Conservation (phyloP, 345 rosid genomes). For the Orychophragmus violaceus region DNA sequence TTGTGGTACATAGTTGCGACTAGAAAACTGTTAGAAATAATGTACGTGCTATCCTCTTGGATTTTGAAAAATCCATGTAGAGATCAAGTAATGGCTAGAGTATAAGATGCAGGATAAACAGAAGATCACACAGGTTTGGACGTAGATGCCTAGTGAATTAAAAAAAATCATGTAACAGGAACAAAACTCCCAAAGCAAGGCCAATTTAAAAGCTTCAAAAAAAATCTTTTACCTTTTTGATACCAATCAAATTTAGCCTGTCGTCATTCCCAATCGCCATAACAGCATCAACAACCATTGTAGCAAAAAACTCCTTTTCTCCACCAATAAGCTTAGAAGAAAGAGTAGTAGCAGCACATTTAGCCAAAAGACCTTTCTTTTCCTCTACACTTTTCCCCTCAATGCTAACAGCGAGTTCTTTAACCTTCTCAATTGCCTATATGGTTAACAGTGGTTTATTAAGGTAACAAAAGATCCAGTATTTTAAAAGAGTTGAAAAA, state of each 20-base stretch:
- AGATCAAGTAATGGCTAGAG: background rate
- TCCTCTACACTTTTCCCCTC: conserved; percentile 91
- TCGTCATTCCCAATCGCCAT: conserved; percentile 77
- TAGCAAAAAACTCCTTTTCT: conserved; percentile 89
- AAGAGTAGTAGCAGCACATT: conserved; percentile 94
- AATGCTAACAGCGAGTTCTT: conserved; percentile 76
- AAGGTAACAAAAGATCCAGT: background rate
- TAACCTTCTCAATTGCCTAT: conserved; percentile 82
- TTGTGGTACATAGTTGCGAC: background rate
- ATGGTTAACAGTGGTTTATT: background rate
- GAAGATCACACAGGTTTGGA: background rate
- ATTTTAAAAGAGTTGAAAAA: background rate
- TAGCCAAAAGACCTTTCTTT: conserved; percentile 75
- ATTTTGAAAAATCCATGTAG: background rate
- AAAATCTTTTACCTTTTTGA: conserved; percentile 60
- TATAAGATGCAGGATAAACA: background rate
- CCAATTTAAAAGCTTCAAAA: background rate
- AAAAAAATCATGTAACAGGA: background rate
- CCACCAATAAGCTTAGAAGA: conserved; percentile 97
- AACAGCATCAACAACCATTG: conserved; percentile 95
- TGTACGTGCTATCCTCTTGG: background rate
- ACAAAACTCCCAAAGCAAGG: background rate
- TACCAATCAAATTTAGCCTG: conserved; percentile 83
- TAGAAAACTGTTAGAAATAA: background rate
- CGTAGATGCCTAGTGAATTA: background rate